Conservation (phyloP, 805 yeast genomes). For the Spencermartinsiella europaea region DNA sequence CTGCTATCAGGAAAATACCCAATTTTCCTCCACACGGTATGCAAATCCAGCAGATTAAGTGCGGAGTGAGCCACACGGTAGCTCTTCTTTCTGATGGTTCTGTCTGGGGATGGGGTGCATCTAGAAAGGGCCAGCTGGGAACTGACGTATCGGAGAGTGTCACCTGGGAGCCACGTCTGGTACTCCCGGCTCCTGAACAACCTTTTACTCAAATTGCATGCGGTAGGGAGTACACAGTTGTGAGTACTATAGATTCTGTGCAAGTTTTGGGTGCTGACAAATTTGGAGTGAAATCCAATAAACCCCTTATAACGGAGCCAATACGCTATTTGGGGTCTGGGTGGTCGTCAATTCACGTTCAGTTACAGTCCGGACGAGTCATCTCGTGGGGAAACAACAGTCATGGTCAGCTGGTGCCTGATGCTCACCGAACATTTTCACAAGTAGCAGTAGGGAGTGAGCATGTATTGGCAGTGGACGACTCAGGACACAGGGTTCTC, state of each 20-base stretch:
- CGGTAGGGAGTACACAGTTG: constrained; percentile 57
- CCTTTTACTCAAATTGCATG: constrained; percentile 29
- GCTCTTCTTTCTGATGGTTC: constrained; percentile 35
- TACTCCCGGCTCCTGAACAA: not conserved
- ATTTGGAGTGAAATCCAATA: constrained; percentile 8
- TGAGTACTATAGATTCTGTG: constrained; percentile 24
- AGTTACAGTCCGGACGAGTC: constrained; percentile 26
- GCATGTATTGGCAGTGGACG: constrained; percentile 53
- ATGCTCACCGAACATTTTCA: constrained; percentile 8
- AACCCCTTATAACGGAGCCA: constrained; percentile 1
- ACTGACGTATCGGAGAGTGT: constrained; percentile 16
- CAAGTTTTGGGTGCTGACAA: constrained; percentile 36
- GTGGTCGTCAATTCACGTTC: constrained; percentile 76
- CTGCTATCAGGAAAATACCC: constrained; percentile 7
- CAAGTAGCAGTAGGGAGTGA: constrained; percentile 69
- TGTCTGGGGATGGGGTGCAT: constrained; percentile 64
- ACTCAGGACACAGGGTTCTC: constrained; percentile 34
- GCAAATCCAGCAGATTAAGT: constrained; percentile 17
- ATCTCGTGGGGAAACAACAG: constrained; percentile 67
- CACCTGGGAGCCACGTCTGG: constrained; percentile 3
- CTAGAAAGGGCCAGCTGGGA: constrained; percentile 54
- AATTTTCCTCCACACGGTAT: constrained; percentile 19
- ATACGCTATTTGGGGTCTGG: constrained; percentile 40
- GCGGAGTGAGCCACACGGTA: constrained; percentile 33
- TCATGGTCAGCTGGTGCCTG: constrained; percentile 58